phyloP scores from a whole-genome alignment of 805 yeast species.

The Candida khao-thaluensis region DNA sequence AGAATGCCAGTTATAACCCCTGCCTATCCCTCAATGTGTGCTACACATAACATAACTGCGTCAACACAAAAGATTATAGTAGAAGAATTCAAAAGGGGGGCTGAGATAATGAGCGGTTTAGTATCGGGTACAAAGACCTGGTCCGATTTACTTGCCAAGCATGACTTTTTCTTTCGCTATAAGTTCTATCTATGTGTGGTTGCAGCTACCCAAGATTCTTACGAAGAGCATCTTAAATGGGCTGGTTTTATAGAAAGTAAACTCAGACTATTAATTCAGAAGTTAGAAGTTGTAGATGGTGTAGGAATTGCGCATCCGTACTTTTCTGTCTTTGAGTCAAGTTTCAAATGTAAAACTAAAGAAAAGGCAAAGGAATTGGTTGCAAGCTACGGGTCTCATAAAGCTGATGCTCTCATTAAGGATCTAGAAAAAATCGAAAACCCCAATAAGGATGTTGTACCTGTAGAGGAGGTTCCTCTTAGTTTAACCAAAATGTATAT shows the following conservation, averaged over 20 bases:
- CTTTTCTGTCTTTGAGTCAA: conserved; percentile 56
- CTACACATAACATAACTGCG: conserved; percentile 90
- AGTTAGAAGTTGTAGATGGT: conserved; percentile 75
- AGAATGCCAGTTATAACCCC: conserved; percentile 98
- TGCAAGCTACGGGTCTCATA: conserved; percentile 5
- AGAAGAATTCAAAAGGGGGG: conserved; percentile 77
- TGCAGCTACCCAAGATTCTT: conserved; percentile 68
- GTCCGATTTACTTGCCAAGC: conserved; percentile 74
- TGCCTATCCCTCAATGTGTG: conserved; percentile 98
- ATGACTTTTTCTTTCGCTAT: conserved; percentile 78
- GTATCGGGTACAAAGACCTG: conserved; percentile 62
- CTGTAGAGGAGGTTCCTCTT: conserved; percentile 22
- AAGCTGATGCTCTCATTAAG: conserved; percentile 10
- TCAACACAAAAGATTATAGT: conserved; percentile 84
- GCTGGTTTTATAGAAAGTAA: conserved; percentile 91
- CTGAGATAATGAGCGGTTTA: conserved; percentile 67
- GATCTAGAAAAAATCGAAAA: conserved; percentile 9
- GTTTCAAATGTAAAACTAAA: not conserved
- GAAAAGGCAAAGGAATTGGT: conserved; percentile 1
- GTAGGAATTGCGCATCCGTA: conserved; percentile 87
- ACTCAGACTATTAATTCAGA: conserved; percentile 75
- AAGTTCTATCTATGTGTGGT: conserved; percentile 83
- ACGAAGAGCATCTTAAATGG: conserved; percentile 88
- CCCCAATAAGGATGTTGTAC: conserved; percentile 26
- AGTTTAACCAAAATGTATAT: conserved; percentile 64